A percentile compares a stretch with the other conserved stretches of the same genome.
Conservation (phyloP, 2,329 filamentous ascomycete species). For the Corynespora cassiicola region DNA sequence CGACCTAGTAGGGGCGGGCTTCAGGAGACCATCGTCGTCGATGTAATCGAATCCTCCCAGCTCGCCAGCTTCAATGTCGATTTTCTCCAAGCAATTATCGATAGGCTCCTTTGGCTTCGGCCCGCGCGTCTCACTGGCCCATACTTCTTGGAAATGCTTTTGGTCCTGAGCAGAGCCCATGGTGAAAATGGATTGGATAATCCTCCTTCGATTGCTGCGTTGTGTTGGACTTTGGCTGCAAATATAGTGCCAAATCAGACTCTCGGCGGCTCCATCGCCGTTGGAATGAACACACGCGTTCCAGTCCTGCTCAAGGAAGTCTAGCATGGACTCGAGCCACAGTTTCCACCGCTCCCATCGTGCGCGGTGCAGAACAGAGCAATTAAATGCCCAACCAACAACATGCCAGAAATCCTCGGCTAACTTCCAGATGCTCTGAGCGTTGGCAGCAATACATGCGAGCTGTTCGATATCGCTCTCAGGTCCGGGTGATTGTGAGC, state of each 20-base stretch:
- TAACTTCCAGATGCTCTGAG: slow-evolving; percentile 73
- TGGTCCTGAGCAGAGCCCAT: slow-evolving; percentile 63
- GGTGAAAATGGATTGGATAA: slow-evolving; percentile 72
- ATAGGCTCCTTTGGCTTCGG: slow-evolving; percentile 55
- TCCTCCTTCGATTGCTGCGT: slow-evolving; percentile 54
- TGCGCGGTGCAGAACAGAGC: slow-evolving; percentile 73
- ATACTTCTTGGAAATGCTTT: slow-evolving; percentile 69
- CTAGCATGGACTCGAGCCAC: slow-evolving; percentile 82
- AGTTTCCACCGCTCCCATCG: slow-evolving; percentile 83
- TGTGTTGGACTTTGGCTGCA: slow-evolving; percentile 42
- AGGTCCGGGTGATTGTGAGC: slow-evolving; percentile 30
- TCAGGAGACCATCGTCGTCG: slow-evolving; percentile 34
- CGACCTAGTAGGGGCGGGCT: slow-evolving; percentile 16
- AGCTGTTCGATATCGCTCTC: slow-evolving; percentile 47
- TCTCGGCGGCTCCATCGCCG: slow-evolving; percentile 45
- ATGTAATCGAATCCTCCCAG: slow-evolving; percentile 61
- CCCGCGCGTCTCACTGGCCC: slow-evolving; percentile 67
- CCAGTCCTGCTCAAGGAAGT: slow-evolving; percentile 77
- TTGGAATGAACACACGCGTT: slow-evolving; percentile 56
- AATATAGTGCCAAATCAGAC: slow-evolving; percentile 69
- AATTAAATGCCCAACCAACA: slow-evolving; percentile 93
- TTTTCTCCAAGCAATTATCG: slow-evolving; percentile 64
- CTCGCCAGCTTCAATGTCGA: slow-evolving; percentile 61
- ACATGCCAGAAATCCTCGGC: slow-evolving; percentile 89
- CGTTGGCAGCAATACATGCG: slow-evolving; percentile 61